Conservation (phyloP, 441 rosid species). For the Erodium moschatum region DNA sequence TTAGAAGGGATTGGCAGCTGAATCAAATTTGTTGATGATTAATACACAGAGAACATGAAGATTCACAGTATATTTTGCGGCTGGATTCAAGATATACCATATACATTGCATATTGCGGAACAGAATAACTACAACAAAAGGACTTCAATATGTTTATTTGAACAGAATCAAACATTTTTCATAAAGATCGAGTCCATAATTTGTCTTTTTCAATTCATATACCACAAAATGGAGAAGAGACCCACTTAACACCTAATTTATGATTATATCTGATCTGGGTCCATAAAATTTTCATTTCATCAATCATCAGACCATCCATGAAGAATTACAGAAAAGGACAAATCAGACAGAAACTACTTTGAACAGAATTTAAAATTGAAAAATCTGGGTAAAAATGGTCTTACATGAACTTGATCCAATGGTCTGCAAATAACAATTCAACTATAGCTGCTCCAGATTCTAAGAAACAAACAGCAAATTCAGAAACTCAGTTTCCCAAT, state of each 20-base stretch:
- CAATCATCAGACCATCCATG: not conserved
- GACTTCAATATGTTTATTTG: not conserved
- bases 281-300: not conserved
- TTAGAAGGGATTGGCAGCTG: not conserved
- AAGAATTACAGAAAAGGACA: constrained; percentile 7
- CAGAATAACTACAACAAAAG: not conserved
- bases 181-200: not conserved
- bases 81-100: constrained; percentile 14
- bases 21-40: not conserved
- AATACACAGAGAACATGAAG: not conserved
- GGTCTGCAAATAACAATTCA: constrained; percentile 31
- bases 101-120: constrained; percentile 4
- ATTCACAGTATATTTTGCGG: constrained; percentile 9
- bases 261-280: constrained; percentile 10
- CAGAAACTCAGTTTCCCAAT: constrained; percentile 3
- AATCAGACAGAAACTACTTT: constrained; percentile 12
- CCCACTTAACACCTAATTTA: constrained; percentile 1
- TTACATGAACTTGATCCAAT: constrained; percentile 47
- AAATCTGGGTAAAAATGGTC: constrained; percentile 21
- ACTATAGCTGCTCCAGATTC: constrained; percentile 36
- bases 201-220: not conserved
- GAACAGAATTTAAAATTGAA: not conserved
- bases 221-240: not conserved
- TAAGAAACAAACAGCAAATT: constrained; percentile 12
- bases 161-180: constrained; percentile 7